Conservation (phyloP, 768 basidiomycete genomes). For the Agaricus blazei region DNA sequence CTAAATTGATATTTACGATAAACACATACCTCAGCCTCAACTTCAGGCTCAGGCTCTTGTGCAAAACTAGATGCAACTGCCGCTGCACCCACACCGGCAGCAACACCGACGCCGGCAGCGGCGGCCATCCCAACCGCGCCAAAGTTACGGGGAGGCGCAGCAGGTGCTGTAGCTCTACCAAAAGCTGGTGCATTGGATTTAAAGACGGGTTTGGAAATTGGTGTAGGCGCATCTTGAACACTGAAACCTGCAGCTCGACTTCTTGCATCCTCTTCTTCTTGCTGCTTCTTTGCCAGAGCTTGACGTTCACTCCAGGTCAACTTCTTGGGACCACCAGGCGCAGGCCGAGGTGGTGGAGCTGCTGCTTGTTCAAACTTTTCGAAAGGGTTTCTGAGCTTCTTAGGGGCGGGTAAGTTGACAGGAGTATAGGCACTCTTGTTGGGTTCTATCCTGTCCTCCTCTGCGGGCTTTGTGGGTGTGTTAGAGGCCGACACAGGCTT, state of each 20-base stretch:
- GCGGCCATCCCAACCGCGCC: conserved; percentile 28
- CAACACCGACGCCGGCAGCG: conserved; percentile 27
- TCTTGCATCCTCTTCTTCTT: conserved; percentile 67
- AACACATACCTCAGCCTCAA: conserved; percentile 16
- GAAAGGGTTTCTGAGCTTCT: conserved; percentile 84
- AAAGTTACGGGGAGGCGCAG: conserved; percentile 36
- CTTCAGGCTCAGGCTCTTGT: conserved; percentile 18
- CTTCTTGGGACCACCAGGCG: conserved; percentile 51
- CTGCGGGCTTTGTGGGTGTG: conserved; percentile 58
- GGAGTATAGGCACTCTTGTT: conserved; percentile 89
- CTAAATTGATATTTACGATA: neutral
- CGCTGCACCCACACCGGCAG: conserved; percentile 24
- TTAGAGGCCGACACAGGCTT: conserved; percentile 39
- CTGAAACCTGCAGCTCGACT: conserved; percentile 52
- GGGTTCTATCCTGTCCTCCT: conserved; percentile 80
- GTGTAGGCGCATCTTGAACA: conserved; percentile 30
- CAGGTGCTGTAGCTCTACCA: conserved; percentile 34
- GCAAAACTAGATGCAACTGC: conserved; percentile 22
- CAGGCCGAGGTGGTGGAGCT: conserved; percentile 14
- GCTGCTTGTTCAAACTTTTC: conserved; percentile 49
- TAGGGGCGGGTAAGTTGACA: conserved; percentile 78
- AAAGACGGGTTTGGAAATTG: conserved; percentile 29
- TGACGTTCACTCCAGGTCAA: conserved; percentile 94
- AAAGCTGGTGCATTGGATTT: conserved; percentile 45
- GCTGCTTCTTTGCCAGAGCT: conserved; percentile 83